These are phyloP conservation scores for Termitomyces sp. DNA, from an alignment of 768 basidiomycete species.

Conservation along the genomic window DNA sequence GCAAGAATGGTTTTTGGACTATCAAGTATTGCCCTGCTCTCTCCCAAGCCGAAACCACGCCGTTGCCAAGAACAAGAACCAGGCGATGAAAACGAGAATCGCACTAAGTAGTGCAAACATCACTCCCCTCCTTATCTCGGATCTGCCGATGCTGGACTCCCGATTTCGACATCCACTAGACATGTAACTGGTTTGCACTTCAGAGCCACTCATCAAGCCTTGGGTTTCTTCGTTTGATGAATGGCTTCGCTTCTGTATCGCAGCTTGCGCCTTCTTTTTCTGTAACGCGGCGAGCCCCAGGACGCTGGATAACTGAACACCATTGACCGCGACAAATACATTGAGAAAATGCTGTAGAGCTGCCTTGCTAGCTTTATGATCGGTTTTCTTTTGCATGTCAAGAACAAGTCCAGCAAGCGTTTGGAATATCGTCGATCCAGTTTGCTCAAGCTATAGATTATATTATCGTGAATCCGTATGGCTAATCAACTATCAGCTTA, in stretches of 20 bases:
- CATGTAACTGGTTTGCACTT: constrained; percentile 18
- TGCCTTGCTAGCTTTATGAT: constrained; percentile 19
- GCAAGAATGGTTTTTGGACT: not conserved
- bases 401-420: constrained; percentile 69
- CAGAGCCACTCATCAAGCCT: constrained; percentile 9
- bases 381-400: constrained; percentile 38
- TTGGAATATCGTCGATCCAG: constrained; percentile 69
- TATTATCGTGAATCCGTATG: not conserved
- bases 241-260: constrained; percentile 7
- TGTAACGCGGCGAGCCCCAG: constrained; percentile 47
- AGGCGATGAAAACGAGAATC: constrained; percentile 45
- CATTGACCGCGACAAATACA: constrained; percentile 52
- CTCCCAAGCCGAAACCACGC: constrained; percentile 54
- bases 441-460: constrained; percentile 61
- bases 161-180: constrained; percentile 16
- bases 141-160: constrained; percentile 17
- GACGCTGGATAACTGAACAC: constrained; percentile 52
- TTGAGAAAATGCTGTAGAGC: constrained; percentile 54
- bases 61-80: constrained; percentile 62
- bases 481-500: constrained; percentile 28
- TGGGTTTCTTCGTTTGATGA: constrained; percentile 1
- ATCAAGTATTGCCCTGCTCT: not conserved
- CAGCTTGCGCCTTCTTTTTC: constrained; percentile 29
- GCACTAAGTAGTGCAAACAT: constrained; percentile 42
- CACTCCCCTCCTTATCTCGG: constrained; percentile 45